phyloP scores from a whole-genome alignment of 257 asterid genomes.

The Ophiorrhiza pumila region DNA sequence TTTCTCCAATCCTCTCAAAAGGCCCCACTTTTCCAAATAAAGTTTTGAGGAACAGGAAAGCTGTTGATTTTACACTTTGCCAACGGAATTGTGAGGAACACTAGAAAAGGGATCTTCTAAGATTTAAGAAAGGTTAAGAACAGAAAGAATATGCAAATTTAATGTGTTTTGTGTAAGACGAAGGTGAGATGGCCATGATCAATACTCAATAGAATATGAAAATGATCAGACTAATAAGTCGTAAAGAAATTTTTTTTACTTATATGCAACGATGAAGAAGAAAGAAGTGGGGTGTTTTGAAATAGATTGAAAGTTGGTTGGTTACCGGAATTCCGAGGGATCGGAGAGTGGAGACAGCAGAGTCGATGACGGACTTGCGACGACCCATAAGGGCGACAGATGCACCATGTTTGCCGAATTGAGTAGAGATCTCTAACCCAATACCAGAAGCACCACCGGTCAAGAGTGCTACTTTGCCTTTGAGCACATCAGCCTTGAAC shows the following conservation, averaged over 20 bases:
- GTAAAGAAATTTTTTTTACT: too few relatives aligned
- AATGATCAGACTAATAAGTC: too few relatives aligned
- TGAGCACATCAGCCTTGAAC: constrained; percentile 57
- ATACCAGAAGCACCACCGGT: constrained; percentile 96
- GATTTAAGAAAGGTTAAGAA: background rate
- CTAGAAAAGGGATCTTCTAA: too few relatives aligned
- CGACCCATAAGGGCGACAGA: constrained; percentile 92
- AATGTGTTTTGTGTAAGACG: background rate
- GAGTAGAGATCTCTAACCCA: constrained; percentile 71
- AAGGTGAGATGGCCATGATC: background rate
- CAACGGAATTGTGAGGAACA: background rate
- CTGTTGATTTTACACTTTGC: background rate
- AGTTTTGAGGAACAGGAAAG: background rate
- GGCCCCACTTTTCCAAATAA: too few relatives aligned
- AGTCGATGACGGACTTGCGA: constrained; percentile 60
- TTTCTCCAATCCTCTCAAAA: too few relatives aligned
- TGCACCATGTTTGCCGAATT: constrained; percentile 90
- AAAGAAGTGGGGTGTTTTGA: too few relatives aligned
- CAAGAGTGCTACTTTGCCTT: constrained; percentile 73
- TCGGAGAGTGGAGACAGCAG: constrained; percentile 65
- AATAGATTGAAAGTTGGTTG: too few relatives aligned
- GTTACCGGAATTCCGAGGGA: constrained; percentile 67
- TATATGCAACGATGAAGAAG: too few relatives aligned
- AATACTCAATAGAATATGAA: too few relatives aligned
- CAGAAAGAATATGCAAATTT: background rate